Evolutionary conservation across 495 filamentous ascomycete genomes (phyloP).

Genomic region (Xylaria scruposa): DNA sequence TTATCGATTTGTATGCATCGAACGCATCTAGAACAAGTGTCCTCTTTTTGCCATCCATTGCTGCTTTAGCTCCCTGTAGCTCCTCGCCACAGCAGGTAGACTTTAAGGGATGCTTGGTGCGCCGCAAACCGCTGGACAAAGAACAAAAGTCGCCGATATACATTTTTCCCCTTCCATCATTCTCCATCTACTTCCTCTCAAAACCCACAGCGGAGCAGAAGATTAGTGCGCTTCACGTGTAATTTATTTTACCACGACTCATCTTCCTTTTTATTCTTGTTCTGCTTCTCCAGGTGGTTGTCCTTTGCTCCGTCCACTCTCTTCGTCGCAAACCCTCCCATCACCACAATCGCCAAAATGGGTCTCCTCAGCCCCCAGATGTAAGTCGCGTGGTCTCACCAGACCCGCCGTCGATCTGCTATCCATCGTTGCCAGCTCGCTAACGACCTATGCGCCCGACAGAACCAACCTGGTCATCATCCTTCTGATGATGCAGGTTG

Average conservation of each 20-base stretch:
- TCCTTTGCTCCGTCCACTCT: not conserved
- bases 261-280: not conserved
- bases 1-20: slow-evolving; percentile 6
- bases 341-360: slow-evolving; percentile 48
- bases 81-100: not conserved
- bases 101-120: not conserved
- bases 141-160: slow-evolving; percentile 7
- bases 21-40: slow-evolving; percentile 29
- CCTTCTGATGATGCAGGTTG: slow-evolving; percentile 95
- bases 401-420: slow-evolving; percentile 19
- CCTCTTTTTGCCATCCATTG: slow-evolving; percentile 10
- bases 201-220: slow-evolving; percentile 11
- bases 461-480: slow-evolving; percentile 95
- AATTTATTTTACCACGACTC: not conserved
- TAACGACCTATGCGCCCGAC: slow-evolving; percentile 34
- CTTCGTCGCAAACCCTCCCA: not conserved
- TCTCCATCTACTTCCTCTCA: slow-evolving; percentile 25
- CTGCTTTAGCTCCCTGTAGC: not conserved
- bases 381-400: slow-evolving; percentile 42
- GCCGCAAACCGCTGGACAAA: not conserved
- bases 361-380: slow-evolving; percentile 58
- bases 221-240: slow-evolving; percentile 9
- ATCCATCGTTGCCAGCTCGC: not conserved
- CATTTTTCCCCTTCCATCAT: slow-evolving; percentile 13
- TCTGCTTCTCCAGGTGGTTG: not conserved